Percentiles rank a stretch among this genome's conserved stretches.
These are phyloP conservation scores for Botrytis pseudocinerea DNA, from an alignment of 2,329 filamentous ascomycete species.

Conservation along the genomic window DNA sequence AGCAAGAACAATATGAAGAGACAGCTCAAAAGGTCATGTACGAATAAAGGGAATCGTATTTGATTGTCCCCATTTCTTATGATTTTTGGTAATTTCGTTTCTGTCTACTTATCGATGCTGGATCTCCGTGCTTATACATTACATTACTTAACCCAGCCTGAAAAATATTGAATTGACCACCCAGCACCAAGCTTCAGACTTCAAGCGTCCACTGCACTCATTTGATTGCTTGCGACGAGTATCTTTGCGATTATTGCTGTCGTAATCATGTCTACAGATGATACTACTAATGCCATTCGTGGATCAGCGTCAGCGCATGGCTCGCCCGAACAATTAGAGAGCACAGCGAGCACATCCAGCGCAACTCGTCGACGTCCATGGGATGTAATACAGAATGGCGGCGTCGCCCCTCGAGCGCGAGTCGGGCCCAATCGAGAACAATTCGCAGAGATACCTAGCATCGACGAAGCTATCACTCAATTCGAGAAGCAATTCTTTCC, in stretches of 20 bases:
- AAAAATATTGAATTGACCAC: slow-evolving; percentile 6
- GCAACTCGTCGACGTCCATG: slow-evolving; percentile 22
- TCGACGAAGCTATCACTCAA: slow-evolving; percentile 31
- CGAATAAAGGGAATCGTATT: slow-evolving; percentile 11
- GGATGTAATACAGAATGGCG: slow-evolving; percentile 24
- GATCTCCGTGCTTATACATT: slow-evolving; percentile 14
- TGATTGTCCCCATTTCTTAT: slow-evolving; percentile 14
- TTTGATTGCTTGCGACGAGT: background rate
- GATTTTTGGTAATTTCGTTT: slow-evolving; percentile 3
- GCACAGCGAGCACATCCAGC: background rate
- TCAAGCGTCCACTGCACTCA: background rate
- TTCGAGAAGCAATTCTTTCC: slow-evolving; percentile 39
- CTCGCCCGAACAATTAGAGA: background rate
- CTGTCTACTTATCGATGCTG: background rate
- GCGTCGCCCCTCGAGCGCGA: slow-evolving; percentile 21
- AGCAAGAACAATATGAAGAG: slow-evolving; percentile 13
- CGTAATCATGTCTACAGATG: slow-evolving; percentile 7
- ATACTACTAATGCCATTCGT: background rate
- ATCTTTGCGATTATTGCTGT: background rate
- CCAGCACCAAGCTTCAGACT: background rate
- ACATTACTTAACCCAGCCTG: background rate
- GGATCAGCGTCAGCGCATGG: background rate
- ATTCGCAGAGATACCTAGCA: slow-evolving; percentile 25
- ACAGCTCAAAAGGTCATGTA: background rate
- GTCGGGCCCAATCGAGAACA: slow-evolving; percentile 11